Evolutionary conservation across 768 basidiomycete species (phyloP).

Genomic region (Mycena indigotica): DNA sequence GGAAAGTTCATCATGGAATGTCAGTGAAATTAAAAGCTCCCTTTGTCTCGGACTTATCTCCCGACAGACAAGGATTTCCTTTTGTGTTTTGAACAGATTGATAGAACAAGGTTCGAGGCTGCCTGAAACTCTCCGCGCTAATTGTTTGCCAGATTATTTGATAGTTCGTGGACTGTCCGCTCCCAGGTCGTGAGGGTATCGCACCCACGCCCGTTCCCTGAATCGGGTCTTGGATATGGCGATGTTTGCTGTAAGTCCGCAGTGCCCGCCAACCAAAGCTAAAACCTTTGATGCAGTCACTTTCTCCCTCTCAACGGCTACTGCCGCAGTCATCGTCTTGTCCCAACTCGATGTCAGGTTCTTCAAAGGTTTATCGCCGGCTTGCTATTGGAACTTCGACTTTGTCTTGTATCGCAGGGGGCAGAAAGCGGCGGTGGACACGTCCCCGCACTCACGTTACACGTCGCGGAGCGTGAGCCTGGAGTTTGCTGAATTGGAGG

Average conservation of each 20-base stretch:
- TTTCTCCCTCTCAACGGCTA: constrained; percentile 25
- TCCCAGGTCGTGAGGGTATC: constrained; percentile 15
- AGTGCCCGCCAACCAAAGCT: too few species aligned
- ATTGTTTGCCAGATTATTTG: constrained; percentile 11
- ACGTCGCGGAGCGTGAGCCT: constrained; percentile 28
- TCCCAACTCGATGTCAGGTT: constrained; percentile 34
- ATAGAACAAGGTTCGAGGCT: constrained; percentile 13
- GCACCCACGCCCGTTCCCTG: constrained; percentile 11
- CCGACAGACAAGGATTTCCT: constrained; percentile 17
- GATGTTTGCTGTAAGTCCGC: constrained; percentile 16
- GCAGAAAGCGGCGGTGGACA: constrained; percentile 20
- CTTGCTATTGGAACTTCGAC: constrained; percentile 32
- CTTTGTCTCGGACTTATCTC: neutral
- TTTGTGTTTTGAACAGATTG: constrained; percentile 15
- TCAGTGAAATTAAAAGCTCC: neutral
- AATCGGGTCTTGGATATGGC: constrained; percentile 13
- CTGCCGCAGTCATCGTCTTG: constrained; percentile 32
- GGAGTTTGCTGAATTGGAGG: constrained; percentile 21
- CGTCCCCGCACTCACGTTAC: constrained; percentile 22
- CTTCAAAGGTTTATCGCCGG: constrained; percentile 29
- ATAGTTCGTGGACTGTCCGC: constrained; percentile 15
- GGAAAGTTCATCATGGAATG: constrained; percentile 36
- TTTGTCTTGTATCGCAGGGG: constrained; percentile 33
- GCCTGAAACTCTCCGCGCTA: neutral
- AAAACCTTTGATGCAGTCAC: constrained; percentile 33